A percentile compares a stretch with the other conserved stretches of the same genome.
These are phyloP conservation scores for Achaetomium macrosporum DNA, from an alignment of 2,329 filamentous ascomycete species.

Conservation along the genomic window DNA sequence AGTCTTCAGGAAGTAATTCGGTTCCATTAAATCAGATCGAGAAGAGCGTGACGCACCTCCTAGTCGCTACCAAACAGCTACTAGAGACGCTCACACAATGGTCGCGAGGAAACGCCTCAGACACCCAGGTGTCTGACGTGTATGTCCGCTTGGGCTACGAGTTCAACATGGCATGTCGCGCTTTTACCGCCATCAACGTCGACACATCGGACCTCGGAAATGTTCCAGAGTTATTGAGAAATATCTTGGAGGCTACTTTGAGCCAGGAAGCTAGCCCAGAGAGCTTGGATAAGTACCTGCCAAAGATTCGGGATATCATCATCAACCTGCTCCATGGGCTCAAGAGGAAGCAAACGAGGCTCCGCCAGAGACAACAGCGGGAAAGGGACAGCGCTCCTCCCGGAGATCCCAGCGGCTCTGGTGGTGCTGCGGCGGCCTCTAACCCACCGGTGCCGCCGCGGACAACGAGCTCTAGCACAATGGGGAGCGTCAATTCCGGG, in stretches of 20 bases:
- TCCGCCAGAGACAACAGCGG: conserved; percentile 58
- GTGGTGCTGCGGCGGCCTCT: conserved; percentile 28
- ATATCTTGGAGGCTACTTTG: conserved; percentile 89
- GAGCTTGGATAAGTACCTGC: conserved; percentile 88
- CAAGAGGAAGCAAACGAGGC: conserved; percentile 92
- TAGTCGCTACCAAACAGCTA: conserved; percentile 95
- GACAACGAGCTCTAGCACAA: conserved; percentile 54
- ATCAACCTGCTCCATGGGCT: conserved; percentile 94
- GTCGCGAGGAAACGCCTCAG: conserved; percentile 87
- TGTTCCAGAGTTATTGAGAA: conserved; percentile 82
- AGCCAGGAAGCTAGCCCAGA: conserved; percentile 94
- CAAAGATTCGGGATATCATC: conserved; percentile 94
- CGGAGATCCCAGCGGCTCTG: conserved; percentile 21
- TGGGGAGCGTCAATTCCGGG: conserved; percentile 51
- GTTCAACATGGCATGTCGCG: conserved; percentile 97
- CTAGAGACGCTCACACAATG: conserved; percentile 96
- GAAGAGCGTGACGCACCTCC: conserved; percentile 95
- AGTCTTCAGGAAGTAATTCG: conserved; percentile 46
- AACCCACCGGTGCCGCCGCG: conserved; percentile 41
- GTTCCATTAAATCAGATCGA: conserved; percentile 90
- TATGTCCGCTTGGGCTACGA: conserved; percentile 97
- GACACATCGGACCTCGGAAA: conserved; percentile 92
- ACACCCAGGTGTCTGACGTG: conserved; percentile 94
- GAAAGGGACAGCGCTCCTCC: conserved; percentile 44
- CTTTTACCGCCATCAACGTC: conserved; percentile 94